Percentiles rank a stretch among this genome's conserved stretches.
phyloP scores from a whole-genome alignment of 306 rosid genomes.

The Oxytropis ochrocephala region DNA sequence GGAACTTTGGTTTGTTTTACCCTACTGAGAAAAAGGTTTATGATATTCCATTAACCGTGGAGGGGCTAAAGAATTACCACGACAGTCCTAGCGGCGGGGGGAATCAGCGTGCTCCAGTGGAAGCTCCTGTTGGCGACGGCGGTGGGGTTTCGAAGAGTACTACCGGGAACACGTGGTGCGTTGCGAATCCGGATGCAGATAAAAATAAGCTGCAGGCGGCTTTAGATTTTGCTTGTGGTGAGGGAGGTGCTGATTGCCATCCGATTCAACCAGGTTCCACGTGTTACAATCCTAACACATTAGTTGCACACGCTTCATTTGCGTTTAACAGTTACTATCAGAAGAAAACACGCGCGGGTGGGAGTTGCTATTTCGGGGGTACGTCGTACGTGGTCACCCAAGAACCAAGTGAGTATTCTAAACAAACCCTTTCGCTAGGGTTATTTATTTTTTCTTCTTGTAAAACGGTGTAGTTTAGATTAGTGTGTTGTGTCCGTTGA shows the following conservation, averaged over 20 bases:
- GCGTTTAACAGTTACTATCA: slow-evolving; percentile 94
- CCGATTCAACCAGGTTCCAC: slow-evolving; percentile 61
- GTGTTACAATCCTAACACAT: slow-evolving; percentile 73
- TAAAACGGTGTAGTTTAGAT: slow-evolving; percentile 19
- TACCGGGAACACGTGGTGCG: slow-evolving; percentile 79
- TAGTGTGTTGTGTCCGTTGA: not conserved
- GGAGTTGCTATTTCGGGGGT: slow-evolving; percentile 88
- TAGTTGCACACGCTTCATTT: slow-evolving; percentile 73
- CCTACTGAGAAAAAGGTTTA: slow-evolving; percentile 65
- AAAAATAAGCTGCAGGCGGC: slow-evolving; percentile 63
- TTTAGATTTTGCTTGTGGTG: slow-evolving; percentile 89
- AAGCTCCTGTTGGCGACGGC: not conserved
- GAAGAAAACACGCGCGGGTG: slow-evolving; percentile 61
- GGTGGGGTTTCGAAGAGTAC: slow-evolving; percentile 71
- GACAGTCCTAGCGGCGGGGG: slow-evolving; percentile 12
- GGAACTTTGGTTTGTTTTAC: slow-evolving; percentile 81
- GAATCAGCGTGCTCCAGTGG: not conserved
- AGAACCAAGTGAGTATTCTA: slow-evolving; percentile 67
- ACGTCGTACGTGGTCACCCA: slow-evolving; percentile 92
- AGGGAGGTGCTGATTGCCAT: slow-evolving; percentile 92
- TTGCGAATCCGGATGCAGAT: slow-evolving; percentile 63
- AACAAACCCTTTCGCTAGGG: not conserved
- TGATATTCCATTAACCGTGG: slow-evolving; percentile 59
- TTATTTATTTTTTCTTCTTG: not conserved
- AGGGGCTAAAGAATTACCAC: slow-evolving; percentile 43